These are phyloP conservation scores for Emmonsia crescens DNA, from an alignment of 2,329 filamentous ascomycete genomes.

Conservation along the genomic window DNA sequence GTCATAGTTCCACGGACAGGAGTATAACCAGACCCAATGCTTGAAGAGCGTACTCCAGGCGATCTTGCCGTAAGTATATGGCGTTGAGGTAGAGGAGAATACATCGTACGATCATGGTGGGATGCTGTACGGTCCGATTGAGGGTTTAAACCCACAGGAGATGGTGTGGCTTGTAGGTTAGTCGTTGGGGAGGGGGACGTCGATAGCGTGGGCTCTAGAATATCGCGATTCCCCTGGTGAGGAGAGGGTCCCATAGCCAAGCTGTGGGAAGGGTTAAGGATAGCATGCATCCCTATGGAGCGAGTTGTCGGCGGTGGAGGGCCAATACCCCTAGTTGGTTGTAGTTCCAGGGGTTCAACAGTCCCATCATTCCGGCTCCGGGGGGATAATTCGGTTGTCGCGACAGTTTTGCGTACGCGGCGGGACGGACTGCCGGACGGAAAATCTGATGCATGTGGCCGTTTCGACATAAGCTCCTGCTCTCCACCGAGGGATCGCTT, in stretches of 20 bases:
- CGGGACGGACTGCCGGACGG: conserved; percentile 19
- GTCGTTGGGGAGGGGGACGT: conserved; percentile 7
- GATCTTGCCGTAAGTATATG: conserved; percentile 27
- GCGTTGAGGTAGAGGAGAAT: conserved; percentile 24
- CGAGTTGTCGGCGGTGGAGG: conserved; percentile 15
- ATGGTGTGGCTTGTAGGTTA: conserved; percentile 6
- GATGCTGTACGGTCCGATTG: conserved; percentile 9
- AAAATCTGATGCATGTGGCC: conserved; percentile 21
- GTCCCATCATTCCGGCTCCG: conserved; percentile 14
- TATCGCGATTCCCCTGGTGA: conserved; percentile 17
- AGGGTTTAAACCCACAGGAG: conserved; percentile 8
- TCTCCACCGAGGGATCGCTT: conserved; percentile 21
- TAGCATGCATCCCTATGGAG: conserved; percentile 32
- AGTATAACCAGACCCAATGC: conserved; percentile 17
- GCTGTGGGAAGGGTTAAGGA: conserved; percentile 29
- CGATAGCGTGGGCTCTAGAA: conserved; percentile 15
- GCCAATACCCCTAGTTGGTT: background rate
- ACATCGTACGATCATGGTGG: conserved; percentile 19
- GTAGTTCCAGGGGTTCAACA: conserved; percentile 2
- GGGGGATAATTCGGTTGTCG: conserved; percentile 3
- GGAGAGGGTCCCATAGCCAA: conserved; percentile 12
- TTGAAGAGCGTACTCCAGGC: conserved; percentile 26
- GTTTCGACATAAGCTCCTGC: conserved; percentile 31
- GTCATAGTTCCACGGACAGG: conserved; percentile 21
- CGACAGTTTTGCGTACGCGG: background rate